Evolutionary conservation across 176 grass and related monocot species (phyloP).

Genomic region (Aegilops speltoides): DNA sequence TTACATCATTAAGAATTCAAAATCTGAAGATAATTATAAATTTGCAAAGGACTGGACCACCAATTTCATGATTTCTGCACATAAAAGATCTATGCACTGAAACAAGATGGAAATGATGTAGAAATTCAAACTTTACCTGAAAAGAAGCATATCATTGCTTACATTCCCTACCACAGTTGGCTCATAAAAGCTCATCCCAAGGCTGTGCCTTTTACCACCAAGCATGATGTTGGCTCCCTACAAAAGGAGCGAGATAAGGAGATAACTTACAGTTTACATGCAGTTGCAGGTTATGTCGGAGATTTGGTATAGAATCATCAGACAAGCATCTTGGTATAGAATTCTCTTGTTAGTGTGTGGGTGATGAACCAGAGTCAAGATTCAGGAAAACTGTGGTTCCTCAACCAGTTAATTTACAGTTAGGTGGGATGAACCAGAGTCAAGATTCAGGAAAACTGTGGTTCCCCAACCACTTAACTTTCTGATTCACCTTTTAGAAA

Average conservation of each 20-base stretch:
- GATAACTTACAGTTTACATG: constrained; percentile 10
- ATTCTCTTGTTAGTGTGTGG: not conserved
- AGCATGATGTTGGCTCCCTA: constrained; percentile 85
- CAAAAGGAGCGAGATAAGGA: constrained; percentile 24
- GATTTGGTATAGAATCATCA: not conserved
- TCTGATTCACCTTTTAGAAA: not conserved
- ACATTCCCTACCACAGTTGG: constrained; percentile 91
- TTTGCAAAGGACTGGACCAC: constrained; percentile 10
- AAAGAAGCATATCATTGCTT: constrained; percentile 84
- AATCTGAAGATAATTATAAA: constrained; percentile 1
- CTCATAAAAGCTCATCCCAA: constrained; percentile 93
- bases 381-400: not conserved
- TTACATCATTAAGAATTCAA: not conserved
- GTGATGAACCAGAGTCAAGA: not conserved
- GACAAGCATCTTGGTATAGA: not conserved
- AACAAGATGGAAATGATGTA: constrained; percentile 6
- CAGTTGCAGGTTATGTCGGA: not conserved
- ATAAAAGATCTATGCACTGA: constrained; percentile 26
- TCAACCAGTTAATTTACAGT: not conserved
- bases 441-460: not conserved
- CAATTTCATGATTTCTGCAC: constrained; percentile 3
- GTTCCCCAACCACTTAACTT: not conserved
- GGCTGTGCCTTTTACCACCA: constrained; percentile 91
- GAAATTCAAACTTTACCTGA: constrained; percentile 51
- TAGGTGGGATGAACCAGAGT: not conserved